Evolutionary conservation across 768 basidiomycete genomes (phyloP).

Genomic region (Rickenella mellea): DNA sequence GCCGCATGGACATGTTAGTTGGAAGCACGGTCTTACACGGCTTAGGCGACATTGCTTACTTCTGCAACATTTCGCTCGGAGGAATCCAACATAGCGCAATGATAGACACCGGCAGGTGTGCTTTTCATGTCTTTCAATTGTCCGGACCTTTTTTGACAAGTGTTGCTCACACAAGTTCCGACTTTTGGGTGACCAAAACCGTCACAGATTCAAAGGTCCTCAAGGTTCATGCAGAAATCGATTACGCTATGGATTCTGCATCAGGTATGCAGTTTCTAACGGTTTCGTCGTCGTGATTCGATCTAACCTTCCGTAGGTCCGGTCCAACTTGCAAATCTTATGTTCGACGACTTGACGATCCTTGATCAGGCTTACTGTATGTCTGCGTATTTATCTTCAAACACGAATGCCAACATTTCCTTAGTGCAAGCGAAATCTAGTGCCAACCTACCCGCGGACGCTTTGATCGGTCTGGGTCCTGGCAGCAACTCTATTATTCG

Average conservation of each 20-base stretch:
- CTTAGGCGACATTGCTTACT: conserved; percentile 17
- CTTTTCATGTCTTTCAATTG: background rate
- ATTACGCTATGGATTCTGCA: conserved; percentile 64
- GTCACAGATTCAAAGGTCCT: conserved; percentile 44
- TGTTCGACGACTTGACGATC: conserved; percentile 47
- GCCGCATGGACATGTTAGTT: background rate
- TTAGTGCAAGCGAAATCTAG: conserved; percentile 30
- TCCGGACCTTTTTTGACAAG: background rate
- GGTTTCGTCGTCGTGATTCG: background rate
- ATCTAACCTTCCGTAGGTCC: conserved; percentile 20
- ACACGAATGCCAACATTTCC: conserved; percentile 20
- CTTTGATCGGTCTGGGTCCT: conserved; percentile 71
- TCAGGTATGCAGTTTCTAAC: conserved; percentile 29
- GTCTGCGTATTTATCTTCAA: conserved; percentile 15
- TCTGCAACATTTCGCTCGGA: conserved; percentile 18
- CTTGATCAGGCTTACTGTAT: conserved; percentile 58
- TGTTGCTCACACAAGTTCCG: conserved; percentile 37
- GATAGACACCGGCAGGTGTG: conserved; percentile 24
- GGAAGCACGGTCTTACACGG: conserved; percentile 4
- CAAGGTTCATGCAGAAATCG: conserved; percentile 44
- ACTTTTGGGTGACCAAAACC: conserved; percentile 57
- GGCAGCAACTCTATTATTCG: conserved; percentile 59
- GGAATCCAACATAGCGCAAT: conserved; percentile 15
- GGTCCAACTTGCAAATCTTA: conserved; percentile 27
- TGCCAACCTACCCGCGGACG: conserved; percentile 39